Evolutionary conservation across 805 yeast genomes (phyloP).

Genomic region (Nakazawaea laoshanensis): DNA sequence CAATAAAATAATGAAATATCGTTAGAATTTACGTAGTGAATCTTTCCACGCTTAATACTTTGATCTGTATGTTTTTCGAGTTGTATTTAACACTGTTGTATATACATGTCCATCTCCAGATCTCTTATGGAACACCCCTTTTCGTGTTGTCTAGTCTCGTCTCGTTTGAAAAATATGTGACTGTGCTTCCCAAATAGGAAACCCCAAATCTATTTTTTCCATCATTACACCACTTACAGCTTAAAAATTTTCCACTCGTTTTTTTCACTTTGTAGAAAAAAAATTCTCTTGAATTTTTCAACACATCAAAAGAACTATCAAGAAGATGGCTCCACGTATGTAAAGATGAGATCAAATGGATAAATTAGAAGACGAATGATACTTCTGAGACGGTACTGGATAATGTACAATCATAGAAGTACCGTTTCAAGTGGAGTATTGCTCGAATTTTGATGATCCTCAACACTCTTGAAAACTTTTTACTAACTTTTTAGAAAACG

Average conservation of each 20-base stretch:
- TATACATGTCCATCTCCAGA: too few relatives aligned
- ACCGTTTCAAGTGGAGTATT: too few relatives aligned
- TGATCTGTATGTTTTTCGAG: too few relatives aligned
- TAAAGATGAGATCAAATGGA: constrained; percentile 9
- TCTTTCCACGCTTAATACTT: too few relatives aligned
- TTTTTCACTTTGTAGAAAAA: constrained; percentile 1
- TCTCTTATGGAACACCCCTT: too few relatives aligned
- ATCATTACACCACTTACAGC: constrained; percentile 2
- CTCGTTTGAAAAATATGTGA: too few relatives aligned
- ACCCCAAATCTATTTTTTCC: background rate
- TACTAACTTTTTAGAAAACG: constrained; percentile 32
- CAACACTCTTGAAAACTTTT: too few relatives aligned
- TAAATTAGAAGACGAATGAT: background rate
- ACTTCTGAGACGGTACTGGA: too few relatives aligned
- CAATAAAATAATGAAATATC: too few relatives aligned
- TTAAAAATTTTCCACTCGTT: constrained; percentile 1
- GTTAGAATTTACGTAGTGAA: background rate
- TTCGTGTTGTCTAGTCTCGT: too few relatives aligned
- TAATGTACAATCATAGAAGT: too few relatives aligned
- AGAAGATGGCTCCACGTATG: constrained; percentile 28
- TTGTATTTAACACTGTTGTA: background rate
- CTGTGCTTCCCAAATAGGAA: constrained; percentile 4
- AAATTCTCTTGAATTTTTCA: background rate
- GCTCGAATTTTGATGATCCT: too few relatives aligned
- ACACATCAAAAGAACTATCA: background rate